Evolutionary conservation across 2,329 filamentous ascomycete species (phyloP).

Genomic region (Endocalyx cinctus): DNA sequence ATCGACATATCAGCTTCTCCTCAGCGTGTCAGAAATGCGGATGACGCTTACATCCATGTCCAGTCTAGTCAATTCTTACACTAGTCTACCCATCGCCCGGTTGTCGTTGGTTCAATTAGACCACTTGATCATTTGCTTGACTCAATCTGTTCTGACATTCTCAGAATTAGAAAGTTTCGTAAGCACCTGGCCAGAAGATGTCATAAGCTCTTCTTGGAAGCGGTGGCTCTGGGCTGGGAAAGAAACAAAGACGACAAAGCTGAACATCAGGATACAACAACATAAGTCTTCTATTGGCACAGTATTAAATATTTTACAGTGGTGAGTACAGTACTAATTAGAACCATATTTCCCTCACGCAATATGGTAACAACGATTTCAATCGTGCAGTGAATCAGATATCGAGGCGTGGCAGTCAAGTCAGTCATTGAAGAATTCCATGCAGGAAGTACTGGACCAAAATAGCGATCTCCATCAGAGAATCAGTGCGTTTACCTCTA

Average conservation of each 20-base stretch:
- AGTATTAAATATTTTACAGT: conserved; percentile 2
- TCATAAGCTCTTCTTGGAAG: neutral
- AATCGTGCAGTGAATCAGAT: conserved; percentile 2
- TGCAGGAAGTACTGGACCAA: neutral
- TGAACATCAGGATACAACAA: neutral
- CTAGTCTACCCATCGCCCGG: neutral
- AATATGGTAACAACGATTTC: neutral
- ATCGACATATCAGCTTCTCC: conserved; percentile 1
- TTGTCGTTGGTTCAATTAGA: conserved; percentile 2
- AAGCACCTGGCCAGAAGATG: neutral
- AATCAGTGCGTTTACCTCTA: neutral
- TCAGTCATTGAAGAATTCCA: neutral
- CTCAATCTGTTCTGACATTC: neutral
- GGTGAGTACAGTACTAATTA: neutral
- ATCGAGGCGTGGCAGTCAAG: conserved; percentile 1
- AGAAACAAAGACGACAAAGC: neutral
- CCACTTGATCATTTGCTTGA: conserved; percentile 1
- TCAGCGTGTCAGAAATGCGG: conserved; percentile 2
- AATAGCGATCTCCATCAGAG: neutral
- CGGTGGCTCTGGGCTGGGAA: neutral
- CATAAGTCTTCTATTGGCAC: conserved; percentile 1
- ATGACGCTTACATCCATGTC: conserved; percentile 1
- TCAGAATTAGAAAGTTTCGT: conserved; percentile 2
- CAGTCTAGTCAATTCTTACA: neutral
- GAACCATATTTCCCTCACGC: neutral